Conservation (phyloP, 768 basidiomycete species). For the Suillus decipiens region DNA sequence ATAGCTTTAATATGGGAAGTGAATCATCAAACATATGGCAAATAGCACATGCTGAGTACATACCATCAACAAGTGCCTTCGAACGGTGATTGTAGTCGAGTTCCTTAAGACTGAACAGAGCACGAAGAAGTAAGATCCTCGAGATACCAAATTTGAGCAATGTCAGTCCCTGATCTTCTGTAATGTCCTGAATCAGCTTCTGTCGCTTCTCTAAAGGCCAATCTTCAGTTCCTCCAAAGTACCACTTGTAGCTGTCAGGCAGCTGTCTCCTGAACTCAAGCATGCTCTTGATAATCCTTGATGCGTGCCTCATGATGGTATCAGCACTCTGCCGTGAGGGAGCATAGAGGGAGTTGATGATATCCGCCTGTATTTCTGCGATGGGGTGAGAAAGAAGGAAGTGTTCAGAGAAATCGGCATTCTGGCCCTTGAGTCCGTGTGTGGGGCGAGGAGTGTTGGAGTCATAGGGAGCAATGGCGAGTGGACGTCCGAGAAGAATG, state of each 20-base stretch:
- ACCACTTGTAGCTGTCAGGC: conserved; percentile 70
- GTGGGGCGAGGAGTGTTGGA: conserved; percentile 77
- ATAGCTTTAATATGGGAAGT: conserved; percentile 51
- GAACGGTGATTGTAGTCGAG: conserved; percentile 64
- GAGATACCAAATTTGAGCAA: conserved; percentile 82
- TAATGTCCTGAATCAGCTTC: conserved; percentile 70
- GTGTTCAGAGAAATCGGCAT: conserved; percentile 69
- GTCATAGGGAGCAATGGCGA: conserved; percentile 81
- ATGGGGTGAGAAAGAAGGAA: conserved; percentile 76
- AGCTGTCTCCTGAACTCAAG: conserved; percentile 66
- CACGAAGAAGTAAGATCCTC: conserved; percentile 74
- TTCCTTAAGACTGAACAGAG: conserved; percentile 76
- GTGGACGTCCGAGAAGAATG: conserved; percentile 81
- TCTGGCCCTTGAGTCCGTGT: conserved; percentile 36
- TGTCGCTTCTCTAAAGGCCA: conserved; percentile 69
- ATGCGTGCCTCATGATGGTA: conserved; percentile 73
- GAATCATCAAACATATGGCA: conserved; percentile 11
- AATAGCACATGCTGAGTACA: conserved; percentile 22
- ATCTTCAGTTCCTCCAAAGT: conserved; percentile 77
- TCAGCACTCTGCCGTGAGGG: conserved; percentile 73
- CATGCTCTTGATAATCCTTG: conserved; percentile 78
- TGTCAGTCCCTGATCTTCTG: conserved; percentile 80
- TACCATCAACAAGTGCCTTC: conserved; percentile 79
- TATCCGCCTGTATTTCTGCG: conserved; percentile 85
- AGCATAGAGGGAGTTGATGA: conserved; percentile 82